These are phyloP conservation scores for Monilinia aucupariae DNA, from an alignment of 2,329 filamentous ascomycete genomes.

Conservation along the genomic window DNA sequence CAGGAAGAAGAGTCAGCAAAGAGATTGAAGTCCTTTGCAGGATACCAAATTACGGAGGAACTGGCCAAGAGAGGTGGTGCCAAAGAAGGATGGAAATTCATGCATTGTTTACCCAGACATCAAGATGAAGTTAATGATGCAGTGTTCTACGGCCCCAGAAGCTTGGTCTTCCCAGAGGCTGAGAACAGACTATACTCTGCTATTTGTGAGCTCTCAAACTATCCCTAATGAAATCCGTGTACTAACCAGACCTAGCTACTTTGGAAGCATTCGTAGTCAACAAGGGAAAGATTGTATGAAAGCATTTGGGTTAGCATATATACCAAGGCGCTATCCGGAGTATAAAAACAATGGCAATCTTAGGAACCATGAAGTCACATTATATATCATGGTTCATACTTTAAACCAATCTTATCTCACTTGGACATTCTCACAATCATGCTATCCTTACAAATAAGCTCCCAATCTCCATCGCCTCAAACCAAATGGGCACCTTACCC, in stretches of 20 bases:
- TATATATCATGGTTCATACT: not conserved
- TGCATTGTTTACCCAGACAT: slow-evolving; percentile 95
- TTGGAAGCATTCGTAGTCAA: slow-evolving; percentile 92
- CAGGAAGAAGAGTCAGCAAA: slow-evolving; percentile 81
- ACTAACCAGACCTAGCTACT: slow-evolving; percentile 47
- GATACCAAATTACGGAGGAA: slow-evolving; percentile 87
- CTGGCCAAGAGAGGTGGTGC: slow-evolving; percentile 80
- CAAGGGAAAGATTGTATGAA: slow-evolving; percentile 64
- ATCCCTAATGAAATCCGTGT: not conserved
- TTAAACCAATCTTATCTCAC: not conserved
- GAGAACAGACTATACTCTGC: slow-evolving; percentile 94
- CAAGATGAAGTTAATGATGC: slow-evolving; percentile 89
- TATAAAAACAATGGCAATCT: slow-evolving; percentile 12
- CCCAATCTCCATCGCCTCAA: not conserved
- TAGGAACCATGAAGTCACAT: not conserved
- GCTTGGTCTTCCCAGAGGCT: slow-evolving; percentile 86
- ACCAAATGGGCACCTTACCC: not conserved
- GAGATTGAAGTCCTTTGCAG: slow-evolving; percentile 73
- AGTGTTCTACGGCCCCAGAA: slow-evolving; percentile 83
- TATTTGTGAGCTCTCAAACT: slow-evolving; percentile 51
- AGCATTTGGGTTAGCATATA: not conserved
- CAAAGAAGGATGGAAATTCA: slow-evolving; percentile 89
- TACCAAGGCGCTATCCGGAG: slow-evolving; percentile 14
- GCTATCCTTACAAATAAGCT: not conserved
- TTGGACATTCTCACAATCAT: not conserved